Evolutionary conservation across 495 filamentous ascomycete genomes (phyloP).

Genomic region (Daldinia childiae): DNA sequence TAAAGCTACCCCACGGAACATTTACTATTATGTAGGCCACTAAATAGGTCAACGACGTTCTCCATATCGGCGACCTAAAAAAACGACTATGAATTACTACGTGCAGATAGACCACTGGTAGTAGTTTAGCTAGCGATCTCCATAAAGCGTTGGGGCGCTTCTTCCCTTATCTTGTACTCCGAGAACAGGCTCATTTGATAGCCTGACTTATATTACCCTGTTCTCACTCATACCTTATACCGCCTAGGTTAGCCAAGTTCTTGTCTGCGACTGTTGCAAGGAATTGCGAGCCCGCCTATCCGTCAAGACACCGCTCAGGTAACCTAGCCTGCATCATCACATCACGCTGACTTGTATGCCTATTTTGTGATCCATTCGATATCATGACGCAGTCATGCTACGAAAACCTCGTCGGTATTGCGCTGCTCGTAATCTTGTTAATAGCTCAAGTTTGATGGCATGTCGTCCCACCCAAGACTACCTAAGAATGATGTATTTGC

Average conservation of each 20-base stretch:
- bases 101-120: slow-evolving; percentile 24
- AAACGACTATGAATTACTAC: slow-evolving; percentile 33
- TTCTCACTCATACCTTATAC: no score
- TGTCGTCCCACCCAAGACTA: slow-evolving; percentile 33
- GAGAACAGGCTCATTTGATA: slow-evolving; percentile 18
- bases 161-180: slow-evolving; percentile 22
- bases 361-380: slow-evolving; percentile 15
- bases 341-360: slow-evolving; percentile 17
- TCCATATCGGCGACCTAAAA: slow-evolving; percentile 17
- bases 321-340: slow-evolving; percentile 24
- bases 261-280: slow-evolving; percentile 27
- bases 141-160: slow-evolving; percentile 1
- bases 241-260: slow-evolving; percentile 25
- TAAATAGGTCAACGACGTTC: slow-evolving; percentile 4
- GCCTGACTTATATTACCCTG: slow-evolving; percentile 24
- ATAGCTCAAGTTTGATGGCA: slow-evolving; percentile 16
- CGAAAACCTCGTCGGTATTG: slow-evolving; percentile 6
- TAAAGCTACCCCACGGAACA: slow-evolving; percentile 29
- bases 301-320: slow-evolving; percentile 20
- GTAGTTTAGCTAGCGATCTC: slow-evolving; percentile 2
- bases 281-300: slow-evolving; percentile 6
- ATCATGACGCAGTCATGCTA: slow-evolving; percentile 36
- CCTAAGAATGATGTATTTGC: slow-evolving; percentile 23
- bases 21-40: neutral
- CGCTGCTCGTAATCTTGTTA: slow-evolving; percentile 18